These are phyloP conservation scores for Aspergillus sp. DNA, from an alignment of 2,329 filamentous ascomycete genomes.

Conservation along the genomic window DNA sequence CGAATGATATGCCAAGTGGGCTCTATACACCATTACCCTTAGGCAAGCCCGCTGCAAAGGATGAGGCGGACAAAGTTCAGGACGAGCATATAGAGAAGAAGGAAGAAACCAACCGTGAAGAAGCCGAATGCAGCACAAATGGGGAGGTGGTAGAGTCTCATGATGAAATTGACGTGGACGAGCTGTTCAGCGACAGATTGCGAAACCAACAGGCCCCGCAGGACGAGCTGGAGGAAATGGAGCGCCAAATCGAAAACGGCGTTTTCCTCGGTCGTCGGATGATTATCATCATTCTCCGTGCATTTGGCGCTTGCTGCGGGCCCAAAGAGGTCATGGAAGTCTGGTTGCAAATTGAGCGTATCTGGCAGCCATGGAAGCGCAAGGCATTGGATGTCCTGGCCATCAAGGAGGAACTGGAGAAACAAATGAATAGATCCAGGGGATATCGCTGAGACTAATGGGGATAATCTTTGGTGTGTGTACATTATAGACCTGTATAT, in stretches of 20 bases:
- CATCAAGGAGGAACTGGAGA: conserved; percentile 33
- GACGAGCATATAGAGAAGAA: conserved; percentile 5
- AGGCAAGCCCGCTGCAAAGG: conserved; percentile 1
- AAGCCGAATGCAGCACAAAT: conserved; percentile 1
- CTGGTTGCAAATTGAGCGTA: conserved; percentile 35
- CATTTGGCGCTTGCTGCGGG: conserved; percentile 34
- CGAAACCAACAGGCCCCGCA: conserved; percentile 2
- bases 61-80: not conserved
- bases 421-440: conserved; percentile 23
- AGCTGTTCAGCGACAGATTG: conserved; percentile 6
- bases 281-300: conserved; percentile 33
- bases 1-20: conserved; percentile 7
- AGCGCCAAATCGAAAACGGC: conserved; percentile 32
- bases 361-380: conserved; percentile 35
- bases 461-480: conserved; percentile 8
- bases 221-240: conserved; percentile 16
- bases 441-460: conserved; percentile 1
- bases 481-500: conserved; percentile 23
- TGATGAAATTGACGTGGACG: conserved; percentile 7
- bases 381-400: conserved; percentile 31
- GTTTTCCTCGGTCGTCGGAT: conserved; percentile 39
- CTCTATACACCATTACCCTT: conserved; percentile 24
- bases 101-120: conserved; percentile 2
- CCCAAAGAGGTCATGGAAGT: conserved; percentile 31
- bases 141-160: conserved; percentile 1